phyloP scores from a whole-genome alignment of 1,284 basidiomycete genomes.

The Cystobasidium sp. region DNA sequence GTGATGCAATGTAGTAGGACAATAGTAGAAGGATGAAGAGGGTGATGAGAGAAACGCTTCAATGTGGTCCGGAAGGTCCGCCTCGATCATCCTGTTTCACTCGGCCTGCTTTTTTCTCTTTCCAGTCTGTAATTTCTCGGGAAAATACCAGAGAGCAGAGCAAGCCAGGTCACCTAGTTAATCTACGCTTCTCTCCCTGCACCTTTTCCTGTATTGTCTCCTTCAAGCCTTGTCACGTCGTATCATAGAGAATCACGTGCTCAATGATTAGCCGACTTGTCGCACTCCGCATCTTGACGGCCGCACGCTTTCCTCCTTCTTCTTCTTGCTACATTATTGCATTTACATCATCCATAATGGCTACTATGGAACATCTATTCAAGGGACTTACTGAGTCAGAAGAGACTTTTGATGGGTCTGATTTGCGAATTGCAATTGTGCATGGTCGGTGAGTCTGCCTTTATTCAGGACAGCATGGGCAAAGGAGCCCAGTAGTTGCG shows the following conservation, averaged over 20 bases:
- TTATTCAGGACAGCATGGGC: neutral
- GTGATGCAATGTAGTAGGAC: no score
- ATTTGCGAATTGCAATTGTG: conserved; percentile 82
- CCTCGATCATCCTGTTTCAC: no score
- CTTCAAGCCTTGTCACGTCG: no score
- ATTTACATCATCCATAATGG: conserved; percentile 45
- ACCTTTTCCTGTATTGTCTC: no score
- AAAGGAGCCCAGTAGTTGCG: neutral
- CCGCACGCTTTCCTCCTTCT: neutral
- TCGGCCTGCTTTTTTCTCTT: no score
- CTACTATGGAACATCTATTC: conserved; percentile 56
- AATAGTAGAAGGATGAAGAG: no score
- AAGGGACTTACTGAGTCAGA: conserved; percentile 74
- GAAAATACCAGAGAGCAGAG: no score
- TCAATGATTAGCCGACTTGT: neutral
- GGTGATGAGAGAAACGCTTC: no score
- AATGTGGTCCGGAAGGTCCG: no score
- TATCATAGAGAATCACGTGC: neutral
- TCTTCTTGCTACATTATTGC: conserved; percentile 30
- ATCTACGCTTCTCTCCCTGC: no score
- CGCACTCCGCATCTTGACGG: neutral
- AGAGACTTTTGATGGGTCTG: conserved; percentile 73
- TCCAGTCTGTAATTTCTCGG: no score
- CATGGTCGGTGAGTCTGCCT: conserved; percentile 64
- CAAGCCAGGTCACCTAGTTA: no score